Evolutionary conservation across 208 protist genomes (phyloP), one percentile per base, ranked within the genome.

Genomic region (Leishmania lainsoni): DNA sequence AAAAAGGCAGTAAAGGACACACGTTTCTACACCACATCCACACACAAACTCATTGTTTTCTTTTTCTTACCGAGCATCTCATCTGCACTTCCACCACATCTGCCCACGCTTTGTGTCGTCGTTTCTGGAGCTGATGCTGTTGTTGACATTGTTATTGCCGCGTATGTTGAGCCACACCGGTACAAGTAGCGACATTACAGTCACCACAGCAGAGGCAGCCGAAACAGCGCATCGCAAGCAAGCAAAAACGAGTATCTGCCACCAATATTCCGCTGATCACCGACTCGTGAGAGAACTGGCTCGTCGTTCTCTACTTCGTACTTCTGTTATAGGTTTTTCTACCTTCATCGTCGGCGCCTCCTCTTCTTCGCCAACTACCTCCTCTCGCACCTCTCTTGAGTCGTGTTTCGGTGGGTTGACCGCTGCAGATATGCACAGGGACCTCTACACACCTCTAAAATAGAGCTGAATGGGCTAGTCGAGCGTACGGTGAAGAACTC

Each of bases 51-150:
- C 69, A 52, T 22, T 29, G 9, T 4, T 1, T 73, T n/a, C 26
- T 73, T 73, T 10, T 73, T 73, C 26, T 73, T 73, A 10, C 42
- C 20, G 69, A 73, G 39, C 69, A 17, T 52, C 69, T 73, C 69
- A 73, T 45, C 69, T 73, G 69, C 69, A n/a, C 45, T 29, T 12
- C 20, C 16, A 73, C 22, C 45, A 5, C 39, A 26, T 48, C 26
- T 73, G 39, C 3, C 6, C 22, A 9, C 9, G 9, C 39, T 52
- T 26, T 26, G 8, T 20, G 20, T 17, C 14, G 22, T 12, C 52
- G 69, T 29, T 35, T 9, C 45, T 51, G 39, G 4, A 29, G 45
- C 20, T 71, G 32, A 22, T 20, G 66, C 49, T 71, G 12, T 22
- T 22, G 16, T 29, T 48, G 20, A 35, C 17, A 26, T 22, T 73